These are phyloP conservation scores for Triglochin maritima DNA, from an alignment of 106 monocot genomes.

Conservation along the genomic window DNA sequence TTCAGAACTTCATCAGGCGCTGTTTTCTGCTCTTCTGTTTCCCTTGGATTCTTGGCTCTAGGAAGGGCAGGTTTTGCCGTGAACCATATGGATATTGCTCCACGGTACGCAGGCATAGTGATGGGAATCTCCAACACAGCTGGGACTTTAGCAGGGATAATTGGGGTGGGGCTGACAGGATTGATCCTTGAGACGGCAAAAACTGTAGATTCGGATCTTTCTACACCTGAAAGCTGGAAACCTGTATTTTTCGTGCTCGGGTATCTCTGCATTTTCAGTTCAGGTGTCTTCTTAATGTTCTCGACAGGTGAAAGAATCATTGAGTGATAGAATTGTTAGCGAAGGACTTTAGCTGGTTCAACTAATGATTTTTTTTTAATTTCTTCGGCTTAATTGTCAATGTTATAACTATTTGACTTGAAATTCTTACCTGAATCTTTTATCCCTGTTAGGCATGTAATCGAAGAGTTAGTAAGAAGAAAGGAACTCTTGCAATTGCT, in stretches of 20 bases:
- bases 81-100: constrained; percentile 92
- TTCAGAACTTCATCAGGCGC: constrained; percentile 48
- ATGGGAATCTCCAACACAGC: constrained; percentile 98
- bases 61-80: constrained; percentile 95
- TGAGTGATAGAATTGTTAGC: constrained; percentile 20
- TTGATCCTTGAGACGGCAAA: constrained; percentile 63
- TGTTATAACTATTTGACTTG: no score
- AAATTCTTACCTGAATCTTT: no score
- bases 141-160: constrained; percentile 88
- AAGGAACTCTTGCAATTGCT: not conserved
- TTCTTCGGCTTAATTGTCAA: not conserved
- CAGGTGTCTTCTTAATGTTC: constrained; percentile 55
- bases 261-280: constrained; percentile 81
- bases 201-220: constrained; percentile 40
- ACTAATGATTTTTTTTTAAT: not conserved
- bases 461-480: no score
- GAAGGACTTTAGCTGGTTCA: not conserved
- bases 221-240: constrained; percentile 61
- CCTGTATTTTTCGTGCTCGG: constrained; percentile 69
- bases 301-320: constrained; percentile 82
- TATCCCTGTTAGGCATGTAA: no score
- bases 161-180: constrained; percentile 93
- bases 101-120: constrained; percentile 89
- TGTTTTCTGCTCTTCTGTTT: constrained; percentile 59
- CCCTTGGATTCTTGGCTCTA: constrained; percentile 85